A percentile compares a stretch with the other conserved stretches of the same genome.
Evolutionary conservation across 2,329 filamentous ascomycete genomes (phyloP).

Genomic region (Westerdykella aurantiaca): DNA sequence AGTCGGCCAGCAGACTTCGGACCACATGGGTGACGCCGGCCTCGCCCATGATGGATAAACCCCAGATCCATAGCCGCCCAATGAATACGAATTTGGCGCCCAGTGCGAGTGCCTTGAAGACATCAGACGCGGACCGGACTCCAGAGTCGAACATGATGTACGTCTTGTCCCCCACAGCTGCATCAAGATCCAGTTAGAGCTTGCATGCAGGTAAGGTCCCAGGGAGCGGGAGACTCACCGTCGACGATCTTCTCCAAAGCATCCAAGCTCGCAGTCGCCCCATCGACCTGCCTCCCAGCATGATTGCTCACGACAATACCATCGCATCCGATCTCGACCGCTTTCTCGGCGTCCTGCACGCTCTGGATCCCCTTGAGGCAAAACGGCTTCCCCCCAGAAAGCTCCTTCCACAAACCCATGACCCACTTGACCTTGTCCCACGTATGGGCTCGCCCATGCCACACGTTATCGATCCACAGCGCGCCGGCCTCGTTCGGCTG

Average conservation of each 20-base stretch:
- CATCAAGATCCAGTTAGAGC: too few relatives aligned
- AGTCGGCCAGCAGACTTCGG: slow-evolving; percentile 55
- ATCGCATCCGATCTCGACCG: slow-evolving; percentile 56
- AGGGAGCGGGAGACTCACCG: slow-evolving; percentile 27
- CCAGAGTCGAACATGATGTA: slow-evolving; percentile 59
- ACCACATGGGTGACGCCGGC: slow-evolving; percentile 57
- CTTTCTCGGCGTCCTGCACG: slow-evolving; percentile 56
- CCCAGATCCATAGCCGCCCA: slow-evolving; percentile 57
- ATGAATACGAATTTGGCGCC: slow-evolving; percentile 60
- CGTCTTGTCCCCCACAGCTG: slow-evolving; percentile 45
- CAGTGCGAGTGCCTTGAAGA: slow-evolving; percentile 57
- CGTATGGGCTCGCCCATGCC: slow-evolving; percentile 57
- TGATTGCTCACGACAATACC: slow-evolving; percentile 68
- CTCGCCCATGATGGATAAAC: slow-evolving; percentile 55
- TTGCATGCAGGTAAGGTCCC: not conserved
- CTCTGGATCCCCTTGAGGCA: slow-evolving; percentile 67
- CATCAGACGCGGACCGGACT: slow-evolving; percentile 51
- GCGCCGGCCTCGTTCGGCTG: slow-evolving; percentile 51
- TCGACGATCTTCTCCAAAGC: slow-evolving; percentile 54
- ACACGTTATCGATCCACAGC: slow-evolving; percentile 60
- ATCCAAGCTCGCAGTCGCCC: slow-evolving; percentile 55
- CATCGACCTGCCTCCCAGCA: slow-evolving; percentile 61
- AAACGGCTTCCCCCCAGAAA: slow-evolving; percentile 53
- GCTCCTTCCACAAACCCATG: slow-evolving; percentile 51
- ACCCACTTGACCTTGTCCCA: slow-evolving; percentile 65